Percentiles rank a stretch among this genome's conserved stretches.
Conservation (phyloP, 495 filamentous ascomycete genomes). For the Lasiosphaeria hispida region DNA sequence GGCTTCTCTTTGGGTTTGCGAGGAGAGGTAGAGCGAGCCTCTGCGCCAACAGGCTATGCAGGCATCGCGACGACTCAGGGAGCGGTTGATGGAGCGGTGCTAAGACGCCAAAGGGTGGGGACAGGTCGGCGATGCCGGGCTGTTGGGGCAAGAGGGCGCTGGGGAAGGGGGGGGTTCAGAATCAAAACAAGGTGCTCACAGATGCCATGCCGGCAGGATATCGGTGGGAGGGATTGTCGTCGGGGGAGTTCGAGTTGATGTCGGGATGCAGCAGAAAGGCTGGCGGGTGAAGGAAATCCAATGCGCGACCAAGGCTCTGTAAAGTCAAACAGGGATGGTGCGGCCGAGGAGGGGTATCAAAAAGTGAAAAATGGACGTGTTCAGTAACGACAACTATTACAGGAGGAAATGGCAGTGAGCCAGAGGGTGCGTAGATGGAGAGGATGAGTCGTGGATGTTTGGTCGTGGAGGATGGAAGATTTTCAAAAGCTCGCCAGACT, state of each 20-base stretch:
- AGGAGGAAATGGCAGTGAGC: slow-evolving; percentile 2
- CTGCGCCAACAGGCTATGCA: background rate
- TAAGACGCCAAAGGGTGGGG: background rate
- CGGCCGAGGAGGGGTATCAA: slow-evolving; percentile 26
- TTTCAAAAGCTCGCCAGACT: slow-evolving; percentile 14
- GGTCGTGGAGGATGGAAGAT: slow-evolving; percentile 12
- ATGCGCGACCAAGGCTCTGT: slow-evolving; percentile 19
- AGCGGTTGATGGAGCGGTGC: background rate
- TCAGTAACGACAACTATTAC: slow-evolving; percentile 16
- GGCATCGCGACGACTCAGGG: background rate
- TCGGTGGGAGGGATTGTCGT: slow-evolving; percentile 4
- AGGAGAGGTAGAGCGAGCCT: background rate
- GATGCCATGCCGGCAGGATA: slow-evolving; percentile 30
- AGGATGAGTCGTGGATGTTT: slow-evolving; percentile 1
- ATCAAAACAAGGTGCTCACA: slow-evolving; percentile 21
- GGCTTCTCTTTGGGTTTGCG: background rate
- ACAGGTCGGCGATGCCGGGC: background rate
- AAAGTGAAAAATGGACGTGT: slow-evolving; percentile 9
- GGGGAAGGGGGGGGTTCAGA: background rate
- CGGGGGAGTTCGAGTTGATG: background rate
- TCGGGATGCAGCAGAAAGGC: slow-evolving; percentile 18
- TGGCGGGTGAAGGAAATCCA: slow-evolving; percentile 19
- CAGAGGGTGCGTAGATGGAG: background rate
- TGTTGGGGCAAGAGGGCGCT: background rate
- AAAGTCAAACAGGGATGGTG: slow-evolving; percentile 13